A percentile compares a stretch with the other conserved stretches of the same genome.
These are phyloP conservation scores for Cymbopogon citratus DNA, from an alignment of 176 grass and related monocot species.

Conservation along the genomic window DNA sequence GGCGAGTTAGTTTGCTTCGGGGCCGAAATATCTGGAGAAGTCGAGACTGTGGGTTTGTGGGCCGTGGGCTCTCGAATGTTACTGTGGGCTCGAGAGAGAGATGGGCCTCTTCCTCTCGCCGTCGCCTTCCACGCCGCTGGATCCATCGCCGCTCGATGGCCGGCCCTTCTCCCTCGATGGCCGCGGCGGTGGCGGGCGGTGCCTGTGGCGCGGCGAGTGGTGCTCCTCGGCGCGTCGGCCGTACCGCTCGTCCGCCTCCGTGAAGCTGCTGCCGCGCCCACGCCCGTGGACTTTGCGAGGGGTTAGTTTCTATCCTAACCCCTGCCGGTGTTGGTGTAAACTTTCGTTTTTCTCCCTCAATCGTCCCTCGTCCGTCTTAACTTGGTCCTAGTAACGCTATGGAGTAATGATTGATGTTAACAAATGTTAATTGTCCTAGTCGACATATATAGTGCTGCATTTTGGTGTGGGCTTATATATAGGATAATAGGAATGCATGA, in stretches of 20 bases:
- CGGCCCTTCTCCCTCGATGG: background rate
- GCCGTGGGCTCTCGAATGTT: background rate
- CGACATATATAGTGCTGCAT: background rate
- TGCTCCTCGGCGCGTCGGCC: constrained; percentile 62
- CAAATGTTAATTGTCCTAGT: background rate
- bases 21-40: background rate
- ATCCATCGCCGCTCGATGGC: constrained; percentile 3
- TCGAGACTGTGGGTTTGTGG: background rate
- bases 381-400: background rate
- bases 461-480: background rate
- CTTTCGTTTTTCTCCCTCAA: constrained; percentile 10
- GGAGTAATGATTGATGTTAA: background rate
- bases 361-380: background rate
- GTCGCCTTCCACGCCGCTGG: background rate
- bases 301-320: constrained; percentile 18
- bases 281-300: constrained; percentile 23
- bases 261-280: constrained; percentile 21
- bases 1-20: background rate
- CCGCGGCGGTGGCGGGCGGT: background rate
- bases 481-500: background rate
- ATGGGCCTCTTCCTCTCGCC: constrained; percentile 34
- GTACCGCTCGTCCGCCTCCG: constrained; percentile 58
- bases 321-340: background rate
- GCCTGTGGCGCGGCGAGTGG: constrained; percentile 42
- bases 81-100: background rate